Conservation (phyloP, 768 basidiomycete genomes). For the Amanita phalloides region DNA sequence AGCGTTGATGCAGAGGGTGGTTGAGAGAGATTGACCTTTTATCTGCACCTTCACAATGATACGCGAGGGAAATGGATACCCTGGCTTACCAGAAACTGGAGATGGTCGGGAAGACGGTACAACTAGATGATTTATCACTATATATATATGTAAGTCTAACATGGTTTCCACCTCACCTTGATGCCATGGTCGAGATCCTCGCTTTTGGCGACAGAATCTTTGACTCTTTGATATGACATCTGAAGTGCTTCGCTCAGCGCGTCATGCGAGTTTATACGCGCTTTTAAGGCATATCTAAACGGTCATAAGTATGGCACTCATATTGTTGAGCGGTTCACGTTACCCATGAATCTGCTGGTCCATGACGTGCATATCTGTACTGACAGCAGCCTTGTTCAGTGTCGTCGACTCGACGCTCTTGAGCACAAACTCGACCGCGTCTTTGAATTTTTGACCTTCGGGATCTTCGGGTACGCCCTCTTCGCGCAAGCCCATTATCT, state of each 20-base stretch:
- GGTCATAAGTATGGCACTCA: slow-evolving; percentile 6
- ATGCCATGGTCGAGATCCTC: slow-evolving; percentile 59
- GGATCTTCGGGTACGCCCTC: slow-evolving; percentile 27
- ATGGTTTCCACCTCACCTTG: slow-evolving; percentile 27
- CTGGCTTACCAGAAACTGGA: slow-evolving; percentile 56
- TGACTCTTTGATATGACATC: slow-evolving; percentile 39
- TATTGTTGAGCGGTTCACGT: slow-evolving; percentile 11
- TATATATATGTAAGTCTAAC: neutral
- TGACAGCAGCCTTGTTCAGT: slow-evolving; percentile 41
- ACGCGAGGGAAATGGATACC: neutral
- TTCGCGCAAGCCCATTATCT: slow-evolving; percentile 40
- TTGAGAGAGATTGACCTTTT: slow-evolving; percentile 45
- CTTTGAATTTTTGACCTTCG: slow-evolving; percentile 28
- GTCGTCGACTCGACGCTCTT: slow-evolving; percentile 49
- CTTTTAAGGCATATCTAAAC: slow-evolving; percentile 51
- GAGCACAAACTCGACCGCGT: slow-evolving; percentile 43
- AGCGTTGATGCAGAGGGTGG: slow-evolving; percentile 40
- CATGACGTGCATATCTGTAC: slow-evolving; percentile 43
- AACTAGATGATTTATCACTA: slow-evolving; percentile 22
- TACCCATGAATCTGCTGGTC: slow-evolving; percentile 54
- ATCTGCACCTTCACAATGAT: neutral
- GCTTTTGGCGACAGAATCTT: slow-evolving; percentile 33
- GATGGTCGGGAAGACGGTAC: slow-evolving; percentile 56
- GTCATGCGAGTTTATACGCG: slow-evolving; percentile 57
- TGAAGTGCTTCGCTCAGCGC: slow-evolving; percentile 49